Evolutionary conservation across 495 filamentous ascomycete genomes (phyloP).

Genomic region (Barbatosphaeria neglecta): DNA sequence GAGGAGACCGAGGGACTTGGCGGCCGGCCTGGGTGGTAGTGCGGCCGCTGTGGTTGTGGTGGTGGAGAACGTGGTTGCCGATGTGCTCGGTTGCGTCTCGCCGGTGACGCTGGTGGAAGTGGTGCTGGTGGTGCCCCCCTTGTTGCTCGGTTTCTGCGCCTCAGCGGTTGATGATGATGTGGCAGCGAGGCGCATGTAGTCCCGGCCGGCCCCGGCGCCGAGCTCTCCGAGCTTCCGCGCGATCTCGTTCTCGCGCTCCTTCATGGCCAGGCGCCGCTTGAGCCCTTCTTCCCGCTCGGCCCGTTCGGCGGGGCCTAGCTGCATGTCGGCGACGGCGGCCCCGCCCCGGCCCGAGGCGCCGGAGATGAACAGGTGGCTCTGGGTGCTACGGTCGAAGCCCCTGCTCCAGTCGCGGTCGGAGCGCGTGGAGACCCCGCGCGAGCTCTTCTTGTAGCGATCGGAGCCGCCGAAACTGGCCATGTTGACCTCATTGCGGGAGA

Average conservation of each 20-base stretch:
- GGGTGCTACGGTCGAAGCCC: slow-evolving; percentile 47
- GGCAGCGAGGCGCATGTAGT: slow-evolving; percentile 52
- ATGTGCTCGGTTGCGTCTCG: too few species aligned
- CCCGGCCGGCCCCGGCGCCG: slow-evolving; percentile 58
- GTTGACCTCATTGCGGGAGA: slow-evolving; percentile 72
- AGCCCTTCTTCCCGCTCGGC: slow-evolving; percentile 53
- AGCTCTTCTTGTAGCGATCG: slow-evolving; percentile 25
- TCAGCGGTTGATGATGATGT: too few species aligned
- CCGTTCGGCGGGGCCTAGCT: slow-evolving; percentile 37
- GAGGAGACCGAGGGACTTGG: slow-evolving; percentile 44
- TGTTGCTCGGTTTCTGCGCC: too few species aligned
- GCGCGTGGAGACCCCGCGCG: slow-evolving; percentile 8
- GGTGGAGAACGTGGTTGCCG: not conserved
- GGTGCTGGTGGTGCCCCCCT: too few species aligned
- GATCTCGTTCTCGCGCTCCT: slow-evolving; percentile 74
- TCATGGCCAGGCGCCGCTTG: slow-evolving; percentile 54
- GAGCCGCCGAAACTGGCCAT: slow-evolving; percentile 37
- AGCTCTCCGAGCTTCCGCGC: slow-evolving; percentile 51
- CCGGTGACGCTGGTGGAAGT: too few species aligned
- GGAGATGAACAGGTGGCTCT: slow-evolving; percentile 48
- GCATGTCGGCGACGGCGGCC: slow-evolving; percentile 57
- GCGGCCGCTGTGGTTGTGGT: not conserved
- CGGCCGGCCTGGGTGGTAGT: slow-evolving; percentile 23
- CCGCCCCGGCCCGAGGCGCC: slow-evolving; percentile 39
- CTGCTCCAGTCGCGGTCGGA: not conserved